Percentiles rank a stretch among this genome's conserved stretches.
These are phyloP conservation scores for Aspergillus bombycis DNA, from an alignment of 2,329 filamentous ascomycete species.

Conservation along the genomic window DNA sequence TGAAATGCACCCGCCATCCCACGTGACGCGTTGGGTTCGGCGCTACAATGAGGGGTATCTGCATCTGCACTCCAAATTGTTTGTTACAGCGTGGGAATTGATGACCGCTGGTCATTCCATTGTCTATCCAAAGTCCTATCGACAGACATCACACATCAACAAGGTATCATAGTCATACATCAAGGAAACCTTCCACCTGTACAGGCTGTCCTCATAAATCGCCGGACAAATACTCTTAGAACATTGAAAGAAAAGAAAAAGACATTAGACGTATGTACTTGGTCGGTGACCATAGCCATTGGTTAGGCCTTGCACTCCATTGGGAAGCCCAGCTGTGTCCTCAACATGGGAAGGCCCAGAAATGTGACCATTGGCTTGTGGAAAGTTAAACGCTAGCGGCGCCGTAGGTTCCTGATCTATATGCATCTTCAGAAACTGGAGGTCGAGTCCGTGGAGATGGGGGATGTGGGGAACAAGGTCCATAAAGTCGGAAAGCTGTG, in stretches of 20 bases:
- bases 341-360: constrained; percentile 25
- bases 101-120: constrained; percentile 8
- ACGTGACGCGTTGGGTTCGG: background rate
- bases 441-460: constrained; percentile 48
- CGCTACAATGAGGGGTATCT: constrained; percentile 1
- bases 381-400: constrained; percentile 18
- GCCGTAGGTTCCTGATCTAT: constrained; percentile 41
- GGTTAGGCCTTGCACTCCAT: constrained; percentile 34
- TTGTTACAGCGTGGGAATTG: background rate
- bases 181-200: constrained; percentile 37
- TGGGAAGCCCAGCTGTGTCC: constrained; percentile 18
- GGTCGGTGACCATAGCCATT: constrained; percentile 42
- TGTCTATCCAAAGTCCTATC: constrained; percentile 23
- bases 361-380: constrained; percentile 37
- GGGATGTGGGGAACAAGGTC: constrained; percentile 52
- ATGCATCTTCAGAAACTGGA: constrained; percentile 46
- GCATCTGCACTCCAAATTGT: background rate
- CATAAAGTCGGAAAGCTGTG: constrained; percentile 53
- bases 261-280: constrained; percentile 46
- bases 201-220: constrained; percentile 23
- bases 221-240: constrained; percentile 15
- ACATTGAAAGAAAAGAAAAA: constrained; percentile 29
- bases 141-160: constrained; percentile 29
- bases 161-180: constrained; percentile 50
- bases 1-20: background rate